These are phyloP conservation scores for Boletus fagicola DNA, from an alignment of 768 basidiomycete genomes.

Conservation along the genomic window DNA sequence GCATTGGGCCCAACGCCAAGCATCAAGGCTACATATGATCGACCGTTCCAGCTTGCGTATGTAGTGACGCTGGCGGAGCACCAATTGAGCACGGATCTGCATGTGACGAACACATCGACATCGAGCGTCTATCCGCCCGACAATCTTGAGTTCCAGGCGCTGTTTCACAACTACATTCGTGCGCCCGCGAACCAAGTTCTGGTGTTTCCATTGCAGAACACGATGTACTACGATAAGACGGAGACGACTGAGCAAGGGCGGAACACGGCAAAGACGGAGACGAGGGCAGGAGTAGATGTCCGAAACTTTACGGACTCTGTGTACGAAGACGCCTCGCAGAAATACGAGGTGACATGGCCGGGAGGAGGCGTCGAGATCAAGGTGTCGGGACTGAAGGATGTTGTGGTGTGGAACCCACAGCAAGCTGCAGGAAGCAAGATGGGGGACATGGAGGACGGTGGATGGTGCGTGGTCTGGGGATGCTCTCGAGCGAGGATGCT, in stretches of 20 bases:
- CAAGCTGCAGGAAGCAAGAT: slow-evolving; percentile 66
- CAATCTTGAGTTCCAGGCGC: slow-evolving; percentile 81
- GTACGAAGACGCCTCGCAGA: slow-evolving; percentile 60
- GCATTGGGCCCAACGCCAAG: slow-evolving; percentile 62
- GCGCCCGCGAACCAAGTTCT: slow-evolving; percentile 58
- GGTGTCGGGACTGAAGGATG: slow-evolving; percentile 61
- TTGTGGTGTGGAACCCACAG: slow-evolving; percentile 96
- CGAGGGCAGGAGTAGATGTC: slow-evolving; percentile 65
- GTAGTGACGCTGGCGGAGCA: slow-evolving; percentile 76
- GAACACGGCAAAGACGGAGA: slow-evolving; percentile 53
- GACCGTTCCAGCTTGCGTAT: slow-evolving; percentile 71
- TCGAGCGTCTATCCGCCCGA: slow-evolving; percentile 39
- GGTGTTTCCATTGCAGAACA: slow-evolving; percentile 61
- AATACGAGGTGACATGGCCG: slow-evolving; percentile 61
- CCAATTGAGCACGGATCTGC: slow-evolving; percentile 74
- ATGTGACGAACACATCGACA: slow-evolving; percentile 69
- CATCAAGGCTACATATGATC: slow-evolving; percentile 59
- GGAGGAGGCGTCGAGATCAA: slow-evolving; percentile 53
- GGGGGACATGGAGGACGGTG: slow-evolving; percentile 84
- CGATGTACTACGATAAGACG: slow-evolving; percentile 80
- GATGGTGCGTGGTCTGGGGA: slow-evolving; percentile 58
- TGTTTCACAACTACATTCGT: slow-evolving; percentile 88
- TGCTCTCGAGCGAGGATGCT: not conserved
- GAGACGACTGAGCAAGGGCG: slow-evolving; percentile 52
- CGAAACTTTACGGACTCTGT: slow-evolving; percentile 68